Percentiles rank a stretch among this genome's conserved stretches.
Conservation (phyloP, 768 basidiomycete species). For the Tylopilus felleus region DNA sequence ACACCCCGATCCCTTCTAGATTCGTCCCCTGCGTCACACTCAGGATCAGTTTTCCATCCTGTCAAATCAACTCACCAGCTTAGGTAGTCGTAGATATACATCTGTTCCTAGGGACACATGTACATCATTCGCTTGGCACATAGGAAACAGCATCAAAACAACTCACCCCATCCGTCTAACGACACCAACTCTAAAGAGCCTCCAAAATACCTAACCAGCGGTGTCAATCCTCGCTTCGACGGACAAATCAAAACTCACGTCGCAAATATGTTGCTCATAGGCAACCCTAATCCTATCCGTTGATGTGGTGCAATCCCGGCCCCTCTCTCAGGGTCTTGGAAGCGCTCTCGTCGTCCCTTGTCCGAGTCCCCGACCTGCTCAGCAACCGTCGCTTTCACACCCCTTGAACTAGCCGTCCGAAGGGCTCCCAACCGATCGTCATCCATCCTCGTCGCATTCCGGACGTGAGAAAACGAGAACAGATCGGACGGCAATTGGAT, state of each 20-base stretch:
- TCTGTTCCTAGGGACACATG: conserved; percentile 59
- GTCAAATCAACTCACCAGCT: conserved; percentile 51
- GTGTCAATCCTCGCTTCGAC: background rate
- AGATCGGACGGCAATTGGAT: conserved; percentile 69
- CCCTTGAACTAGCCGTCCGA: conserved; percentile 57
- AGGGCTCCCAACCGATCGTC: conserved; percentile 65
- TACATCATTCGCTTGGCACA: background rate
- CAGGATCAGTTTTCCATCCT: background rate
- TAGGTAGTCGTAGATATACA: conserved; percentile 77
- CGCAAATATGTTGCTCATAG: conserved; percentile 88
- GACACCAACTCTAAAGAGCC: conserved; percentile 77
- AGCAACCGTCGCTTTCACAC: conserved; percentile 73
- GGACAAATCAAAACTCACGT: conserved; percentile 46
- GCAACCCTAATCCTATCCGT: conserved; percentile 76
- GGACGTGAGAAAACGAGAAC: conserved; percentile 85
- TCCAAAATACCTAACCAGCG: conserved; percentile 64
- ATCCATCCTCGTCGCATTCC: conserved; percentile 70
- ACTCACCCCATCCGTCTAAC: conserved; percentile 79
- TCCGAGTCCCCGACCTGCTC: conserved; percentile 59
- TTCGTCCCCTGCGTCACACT: conserved; percentile 64
- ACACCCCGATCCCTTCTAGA: conserved; percentile 80
- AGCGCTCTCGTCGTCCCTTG: conserved; percentile 8
- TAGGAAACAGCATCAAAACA: background rate
- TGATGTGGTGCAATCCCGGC: conserved; percentile 52
- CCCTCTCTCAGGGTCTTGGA: conserved; percentile 38